Conservation (phyloP, 345 rosid genomes). For the Hibiscus mutabilis region DNA sequence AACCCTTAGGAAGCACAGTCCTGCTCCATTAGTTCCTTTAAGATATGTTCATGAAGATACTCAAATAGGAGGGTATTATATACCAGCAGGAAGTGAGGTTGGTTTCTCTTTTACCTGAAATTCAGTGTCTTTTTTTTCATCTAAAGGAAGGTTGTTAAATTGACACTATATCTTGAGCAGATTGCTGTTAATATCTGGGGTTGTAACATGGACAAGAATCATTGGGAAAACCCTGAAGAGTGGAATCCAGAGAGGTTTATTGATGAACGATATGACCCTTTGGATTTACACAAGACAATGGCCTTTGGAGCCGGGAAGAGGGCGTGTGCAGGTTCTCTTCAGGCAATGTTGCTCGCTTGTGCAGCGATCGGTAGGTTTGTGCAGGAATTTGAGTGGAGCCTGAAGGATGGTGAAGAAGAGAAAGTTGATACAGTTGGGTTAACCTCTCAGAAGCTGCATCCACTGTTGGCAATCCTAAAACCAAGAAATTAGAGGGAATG, state of each 20-base stretch:
- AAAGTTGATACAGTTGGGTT: conserved; percentile 59
- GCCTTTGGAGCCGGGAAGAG: conserved; percentile 89
- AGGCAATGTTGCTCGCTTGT: conserved; percentile 53
- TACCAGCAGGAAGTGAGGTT: conserved; percentile 79
- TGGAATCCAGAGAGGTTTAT: conserved; percentile 82
- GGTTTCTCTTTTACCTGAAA: background rate
- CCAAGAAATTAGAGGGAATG: conserved; percentile 31
- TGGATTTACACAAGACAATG: conserved; percentile 76
- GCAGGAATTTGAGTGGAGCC: conserved; percentile 74
- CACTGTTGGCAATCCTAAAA: conserved; percentile 49
- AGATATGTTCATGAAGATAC: conserved; percentile 76
- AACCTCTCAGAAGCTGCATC: conserved; percentile 68
- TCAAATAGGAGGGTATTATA: conserved; percentile 55
- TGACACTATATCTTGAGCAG: conserved; percentile 28
- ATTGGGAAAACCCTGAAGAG: conserved; percentile 60
- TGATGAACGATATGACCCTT: conserved; percentile 36
- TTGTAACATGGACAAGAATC: conserved; percentile 79
- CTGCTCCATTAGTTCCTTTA: conserved; percentile 61
- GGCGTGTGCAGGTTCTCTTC: conserved; percentile 71
- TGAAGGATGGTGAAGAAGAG: conserved; percentile 57
- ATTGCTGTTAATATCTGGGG: conserved; percentile 86
- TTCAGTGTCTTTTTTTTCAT: background rate
- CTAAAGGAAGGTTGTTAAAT: background rate
- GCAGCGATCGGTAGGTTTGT: conserved; percentile 61
- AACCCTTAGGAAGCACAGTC: conserved; percentile 75